Evolutionary conservation across 371 early-diverging fungal genomes (phyloP).

Genomic region (Mortierella sp.): DNA sequence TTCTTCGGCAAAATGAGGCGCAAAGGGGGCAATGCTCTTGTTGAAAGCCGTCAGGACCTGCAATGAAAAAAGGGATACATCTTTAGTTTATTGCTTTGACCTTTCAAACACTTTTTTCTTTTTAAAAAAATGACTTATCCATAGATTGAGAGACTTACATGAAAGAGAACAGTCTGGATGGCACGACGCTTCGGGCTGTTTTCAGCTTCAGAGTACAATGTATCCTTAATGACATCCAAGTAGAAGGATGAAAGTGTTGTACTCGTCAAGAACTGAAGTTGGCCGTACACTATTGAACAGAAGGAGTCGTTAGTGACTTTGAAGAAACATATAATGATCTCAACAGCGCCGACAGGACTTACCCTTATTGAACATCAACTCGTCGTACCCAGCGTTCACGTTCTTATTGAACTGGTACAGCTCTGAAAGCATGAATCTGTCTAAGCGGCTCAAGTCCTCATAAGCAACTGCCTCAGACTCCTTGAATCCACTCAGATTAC

Average conservation of each 20-base stretch:
- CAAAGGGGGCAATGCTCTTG: constrained; percentile 75
- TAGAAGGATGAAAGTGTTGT: constrained; percentile 82
- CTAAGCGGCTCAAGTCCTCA: constrained; percentile 66
- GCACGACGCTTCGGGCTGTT: constrained; percentile 63
- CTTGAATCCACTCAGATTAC: constrained; percentile 80
- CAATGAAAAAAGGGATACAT: not conserved
- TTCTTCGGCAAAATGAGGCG: constrained; percentile 83
- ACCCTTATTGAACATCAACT: constrained; percentile 78
- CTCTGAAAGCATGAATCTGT: constrained; percentile 79
- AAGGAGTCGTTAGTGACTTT: not conserved
- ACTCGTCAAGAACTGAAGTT: constrained; percentile 78
- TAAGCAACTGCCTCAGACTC: constrained; percentile 63
- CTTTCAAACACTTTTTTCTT: too few species aligned
- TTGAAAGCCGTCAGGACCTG: constrained; percentile 73
- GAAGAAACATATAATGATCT: not conserved
- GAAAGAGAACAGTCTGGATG: constrained; percentile 80
- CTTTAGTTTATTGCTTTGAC: not conserved
- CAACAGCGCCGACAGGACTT: constrained; percentile 7
- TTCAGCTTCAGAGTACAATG: constrained; percentile 75
- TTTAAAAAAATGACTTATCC: too few species aligned
- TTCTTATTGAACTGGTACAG: constrained; percentile 67
- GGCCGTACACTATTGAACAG: constrained; percentile 64
- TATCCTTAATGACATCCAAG: constrained; percentile 88
- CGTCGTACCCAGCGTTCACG: constrained; percentile 71
- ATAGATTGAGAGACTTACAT: constrained; percentile 55